Evolutionary conservation across 768 basidiomycete genomes (phyloP), one percentile per base, ranked within the genome.

Genomic region (Candolleomyces aberdarensis): DNA sequence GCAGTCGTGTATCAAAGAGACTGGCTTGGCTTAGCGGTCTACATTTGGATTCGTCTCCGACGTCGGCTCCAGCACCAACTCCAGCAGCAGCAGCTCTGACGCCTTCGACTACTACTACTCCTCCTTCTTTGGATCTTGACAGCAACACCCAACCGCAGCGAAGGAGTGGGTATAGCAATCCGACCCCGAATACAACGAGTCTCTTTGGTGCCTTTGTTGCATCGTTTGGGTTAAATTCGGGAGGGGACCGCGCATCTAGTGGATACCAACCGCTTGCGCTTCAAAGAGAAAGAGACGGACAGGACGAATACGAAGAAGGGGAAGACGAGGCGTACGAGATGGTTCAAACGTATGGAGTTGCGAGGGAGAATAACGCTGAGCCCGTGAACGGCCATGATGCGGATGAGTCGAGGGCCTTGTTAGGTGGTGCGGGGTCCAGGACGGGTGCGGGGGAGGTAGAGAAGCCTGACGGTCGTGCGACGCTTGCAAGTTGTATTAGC

Each of bases 311-410:
- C 31, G 48, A 49, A 32, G 63, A 71, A 62, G 69, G 67, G 19
- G 65, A 74, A 60, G 66, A 69, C 57, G 71, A 71, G 47, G 58
- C 63, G 41, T 80, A 79, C 79, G 84, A 88, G 67, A 92, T 90
- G 89, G 80, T 83, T 39, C 85, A 84, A 59, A 80, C 80, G 5
- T 94, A 93, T 65, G 89, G 89, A 48, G 75, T 83, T n/a, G 79
- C 79, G 43, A 76, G 67, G 46, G 72, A 71, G 66, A 71, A 70
- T 57, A 66, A 64, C 44, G 65, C 65, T 50, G 78, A 78, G 36
- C 36, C 36, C 61, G 69, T 72, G 29, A 57, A 56, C 20, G 41
- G 53, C 17, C 43, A 48, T 31, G 63, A 58, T 20, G 64, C 69
- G 52, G 66, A 77, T 57, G 90, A 92, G 71, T 72, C 71, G 48